Base-by-base conservation (phyloP, 352 stramenopile species). In the Phytophthora tubulina region DNA sequence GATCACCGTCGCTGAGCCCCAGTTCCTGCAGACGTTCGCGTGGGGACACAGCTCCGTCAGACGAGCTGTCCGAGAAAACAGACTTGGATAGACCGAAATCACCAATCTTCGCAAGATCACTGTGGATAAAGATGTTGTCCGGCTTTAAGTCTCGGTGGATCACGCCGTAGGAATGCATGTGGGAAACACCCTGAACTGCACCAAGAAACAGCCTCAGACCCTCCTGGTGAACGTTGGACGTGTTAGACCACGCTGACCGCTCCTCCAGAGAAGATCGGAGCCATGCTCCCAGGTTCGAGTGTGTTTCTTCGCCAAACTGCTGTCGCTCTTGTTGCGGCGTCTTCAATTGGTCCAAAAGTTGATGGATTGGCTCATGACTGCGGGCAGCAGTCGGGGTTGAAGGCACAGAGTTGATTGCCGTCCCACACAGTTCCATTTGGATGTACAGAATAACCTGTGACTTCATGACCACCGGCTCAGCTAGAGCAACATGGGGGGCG, bases 91-190 rank as follows among this genome's bases (percentile, higher is more conserved):
- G 65, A 6, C 85, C 85, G 61, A 92, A 92, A 64, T 92, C 85
- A 14, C 85, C 85, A 52, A 92, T 80, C 60, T 91, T 92, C 6
- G 85, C 85, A 30, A 86, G 67, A 49, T 86, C 72, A 13, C 81
- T 77, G 30, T 90, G 77, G n/a, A 92, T 78, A 45, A 92, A 90
- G 49, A 92, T 86, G 67, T 92, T 92, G 59, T 92, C 85, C 6
- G 85, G 85, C 45, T 92, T 92, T 53, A 92, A 57, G 67, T 92
- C 85, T n/a, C 85, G 85, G 71, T 92, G 85, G 41, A 92, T 91
- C 50, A 92, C 80, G 4, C 83, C 82, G 44, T 81, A 76, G 14
- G 84, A 85, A 66, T 96, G 88, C 74, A 96, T 87, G 58, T 96
- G 86, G 30, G 87, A 73, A 27, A 94, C 86, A 36, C 88, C 88